A percentile compares a stretch with the other conserved stretches of the same genome.
Conservation (phyloP, 129 eudicot genomes). For the Oenanthe sinensis region DNA sequence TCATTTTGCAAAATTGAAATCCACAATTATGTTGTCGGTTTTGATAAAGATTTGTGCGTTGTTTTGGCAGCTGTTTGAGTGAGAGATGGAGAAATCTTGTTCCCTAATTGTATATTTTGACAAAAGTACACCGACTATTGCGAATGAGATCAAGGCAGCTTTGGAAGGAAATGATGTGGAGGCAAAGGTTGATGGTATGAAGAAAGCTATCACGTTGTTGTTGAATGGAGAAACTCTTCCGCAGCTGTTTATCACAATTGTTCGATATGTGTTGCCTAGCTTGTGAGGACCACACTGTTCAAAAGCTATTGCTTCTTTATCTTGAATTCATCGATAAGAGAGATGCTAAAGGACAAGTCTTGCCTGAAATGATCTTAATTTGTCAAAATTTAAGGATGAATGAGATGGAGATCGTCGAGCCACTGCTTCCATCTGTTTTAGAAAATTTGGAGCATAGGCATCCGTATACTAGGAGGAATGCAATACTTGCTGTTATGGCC, state of each 20-base stretch:
- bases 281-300: conserved; percentile 77
- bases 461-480: conserved; percentile 81
- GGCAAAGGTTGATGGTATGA: conserved; percentile 81
- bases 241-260: conserved; percentile 83
- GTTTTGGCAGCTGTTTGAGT: not conserved
- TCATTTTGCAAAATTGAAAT: too few relatives aligned
- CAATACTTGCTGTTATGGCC: conserved; percentile 90
- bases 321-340: conserved; percentile 80
- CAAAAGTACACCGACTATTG: conserved; percentile 81
- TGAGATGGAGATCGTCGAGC: conserved; percentile 76
- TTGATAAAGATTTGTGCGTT: not conserved
- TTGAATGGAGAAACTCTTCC: conserved; percentile 86
- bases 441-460: conserved; percentile 84
- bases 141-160: conserved; percentile 86
- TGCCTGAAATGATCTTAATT: conserved; percentile 90
- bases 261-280: conserved; percentile 79
- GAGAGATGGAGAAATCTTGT: conserved; percentile 77
- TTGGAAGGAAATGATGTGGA: conserved; percentile 70
- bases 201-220: conserved; percentile 70
- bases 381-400: conserved; percentile 81
- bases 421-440: conserved; percentile 78
- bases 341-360: conserved; percentile 54
- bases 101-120: conserved; percentile 70
- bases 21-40: too few relatives aligned
- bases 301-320: conserved; percentile 66